Evolutionary conservation across 2,329 filamentous ascomycete species (phyloP).

Genomic region (Sporothrix luriei): DNA sequence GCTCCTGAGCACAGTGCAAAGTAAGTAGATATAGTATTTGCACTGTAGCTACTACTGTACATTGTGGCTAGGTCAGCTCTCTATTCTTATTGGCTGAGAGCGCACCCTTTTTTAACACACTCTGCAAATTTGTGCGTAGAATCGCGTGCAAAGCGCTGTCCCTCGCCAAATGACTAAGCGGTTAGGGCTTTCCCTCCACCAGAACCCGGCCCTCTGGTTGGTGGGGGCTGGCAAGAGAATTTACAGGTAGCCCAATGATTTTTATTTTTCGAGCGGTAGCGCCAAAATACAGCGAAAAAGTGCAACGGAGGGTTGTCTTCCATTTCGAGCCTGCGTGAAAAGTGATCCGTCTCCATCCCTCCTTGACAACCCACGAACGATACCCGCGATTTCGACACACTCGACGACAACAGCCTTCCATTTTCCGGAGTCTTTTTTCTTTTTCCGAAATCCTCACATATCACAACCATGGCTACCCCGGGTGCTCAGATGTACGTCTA

Average conservation of each 20-base stretch:
- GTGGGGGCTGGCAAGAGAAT: slow-evolving; percentile 20
- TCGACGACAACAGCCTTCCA: slow-evolving; percentile 5
- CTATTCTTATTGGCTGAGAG: not conserved
- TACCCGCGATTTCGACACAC: slow-evolving; percentile 1
- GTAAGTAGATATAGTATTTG: not conserved
- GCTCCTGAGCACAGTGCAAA: not conserved
- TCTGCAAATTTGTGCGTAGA: slow-evolving; percentile 14
- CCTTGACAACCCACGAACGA: slow-evolving; percentile 19
- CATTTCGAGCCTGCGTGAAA: slow-evolving; percentile 21
- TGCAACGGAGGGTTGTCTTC: not conserved
- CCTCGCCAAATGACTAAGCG: slow-evolving; percentile 32
- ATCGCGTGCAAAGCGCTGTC: not conserved
- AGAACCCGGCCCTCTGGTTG: slow-evolving; percentile 26
- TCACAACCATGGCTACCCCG: slow-evolving; percentile 59
- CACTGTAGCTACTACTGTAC: not conserved
- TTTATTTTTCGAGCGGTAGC: slow-evolving; percentile 25
- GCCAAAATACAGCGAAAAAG: slow-evolving; percentile 23
- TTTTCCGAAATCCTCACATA: slow-evolving; percentile 26
- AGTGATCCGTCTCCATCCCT: slow-evolving; percentile 13
- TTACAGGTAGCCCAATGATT: not conserved
- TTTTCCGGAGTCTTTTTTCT: not conserved
- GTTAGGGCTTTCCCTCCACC: slow-evolving; percentile 37
- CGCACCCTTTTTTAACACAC: not conserved
- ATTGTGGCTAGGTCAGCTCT: too few species aligned
- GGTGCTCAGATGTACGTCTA: slow-evolving; percentile 64